Evolutionary conservation across 768 basidiomycete genomes (phyloP).

Genomic region (Amanita pseudoporphyria): DNA sequence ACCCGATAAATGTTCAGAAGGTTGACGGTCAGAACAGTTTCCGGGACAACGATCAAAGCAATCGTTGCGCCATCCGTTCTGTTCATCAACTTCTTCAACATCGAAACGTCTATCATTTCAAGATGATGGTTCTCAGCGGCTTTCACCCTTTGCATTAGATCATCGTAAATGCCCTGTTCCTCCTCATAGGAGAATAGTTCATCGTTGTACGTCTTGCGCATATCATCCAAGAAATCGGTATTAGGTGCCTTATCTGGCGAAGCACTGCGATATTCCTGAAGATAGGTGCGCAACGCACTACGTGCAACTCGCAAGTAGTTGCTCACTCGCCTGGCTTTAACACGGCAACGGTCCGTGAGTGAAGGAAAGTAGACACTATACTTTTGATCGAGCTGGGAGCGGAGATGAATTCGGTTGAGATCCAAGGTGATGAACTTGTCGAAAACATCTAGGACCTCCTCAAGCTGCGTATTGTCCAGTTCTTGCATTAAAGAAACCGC

Average conservation of each 20-base stretch:
- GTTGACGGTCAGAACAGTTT: constrained; percentile 3
- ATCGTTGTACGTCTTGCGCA: not conserved
- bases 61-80: constrained; percentile 9
- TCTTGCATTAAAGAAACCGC: constrained; percentile 3
- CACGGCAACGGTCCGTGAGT: not conserved
- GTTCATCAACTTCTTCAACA: constrained; percentile 6
- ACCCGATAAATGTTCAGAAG: constrained; percentile 6
- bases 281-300: not conserved
- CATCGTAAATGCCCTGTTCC: not conserved
- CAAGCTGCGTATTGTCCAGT: constrained; percentile 3
- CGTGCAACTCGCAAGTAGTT: not conserved
- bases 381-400: not conserved
- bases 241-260: not conserved
- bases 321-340: not conserved
- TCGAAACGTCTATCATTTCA: not conserved
- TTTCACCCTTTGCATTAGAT: not conserved
- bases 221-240: not conserved
- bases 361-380: not conserved
- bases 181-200: not conserved
- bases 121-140: not conserved
- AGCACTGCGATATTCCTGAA: not conserved
- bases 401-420: constrained; percentile 1
- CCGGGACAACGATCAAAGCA: constrained; percentile 7
- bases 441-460: constrained; percentile 1
- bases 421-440: constrained; percentile 6